Percentiles rank a stretch among this genome's conserved stretches.
phyloP scores from a whole-genome alignment of 106 monocot genomes.

The Acanthochlamys bracteata region DNA sequence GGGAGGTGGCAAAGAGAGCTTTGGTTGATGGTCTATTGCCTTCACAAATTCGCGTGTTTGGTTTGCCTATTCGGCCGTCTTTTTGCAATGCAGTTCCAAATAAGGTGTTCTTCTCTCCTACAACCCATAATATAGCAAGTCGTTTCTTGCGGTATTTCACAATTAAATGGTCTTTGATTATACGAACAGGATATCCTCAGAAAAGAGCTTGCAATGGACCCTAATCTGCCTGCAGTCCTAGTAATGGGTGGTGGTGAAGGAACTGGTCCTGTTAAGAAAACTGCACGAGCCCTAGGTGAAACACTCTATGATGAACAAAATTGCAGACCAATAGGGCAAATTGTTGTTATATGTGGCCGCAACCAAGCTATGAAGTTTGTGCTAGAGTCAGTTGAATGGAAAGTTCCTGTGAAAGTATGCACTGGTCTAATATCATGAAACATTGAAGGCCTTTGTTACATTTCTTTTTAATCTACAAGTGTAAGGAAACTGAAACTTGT shows the following conservation, averaged over 20 bases:
- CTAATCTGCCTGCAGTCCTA: slow-evolving; percentile 54
- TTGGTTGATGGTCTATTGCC: slow-evolving; percentile 28
- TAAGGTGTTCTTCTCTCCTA: slow-evolving; percentile 14
- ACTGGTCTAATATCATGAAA: too few relatives aligned
- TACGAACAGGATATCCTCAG: slow-evolving; percentile 53
- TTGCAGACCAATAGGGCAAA: slow-evolving; percentile 49
- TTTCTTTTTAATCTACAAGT: too few relatives aligned
- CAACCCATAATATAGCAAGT: too few relatives aligned
- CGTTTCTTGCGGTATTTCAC: neutral
- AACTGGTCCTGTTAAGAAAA: slow-evolving; percentile 79
- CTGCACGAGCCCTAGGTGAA: slow-evolving; percentile 64
- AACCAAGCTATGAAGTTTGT: slow-evolving; percentile 46
- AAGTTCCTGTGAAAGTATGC: slow-evolving; percentile 74
- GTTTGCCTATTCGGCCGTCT: slow-evolving; percentile 43
- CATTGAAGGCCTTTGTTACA: neutral
- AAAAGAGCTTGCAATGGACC: slow-evolving; percentile 57
- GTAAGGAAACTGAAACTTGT: too few relatives aligned
- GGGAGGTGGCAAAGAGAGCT: slow-evolving; percentile 44
- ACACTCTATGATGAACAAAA: slow-evolving; percentile 34
- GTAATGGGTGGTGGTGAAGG: slow-evolving; percentile 88
- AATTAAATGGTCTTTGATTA: neutral
- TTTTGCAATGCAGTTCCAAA: slow-evolving; percentile 35
- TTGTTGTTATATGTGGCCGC: slow-evolving; percentile 63
- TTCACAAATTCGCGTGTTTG: slow-evolving; percentile 45
- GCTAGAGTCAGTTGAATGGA: slow-evolving; percentile 41